A percentile compares a stretch with the other conserved stretches of the same genome.
Conservation (phyloP, 2,329 filamentous ascomycete species). For the Fusarium sp. region DNA sequence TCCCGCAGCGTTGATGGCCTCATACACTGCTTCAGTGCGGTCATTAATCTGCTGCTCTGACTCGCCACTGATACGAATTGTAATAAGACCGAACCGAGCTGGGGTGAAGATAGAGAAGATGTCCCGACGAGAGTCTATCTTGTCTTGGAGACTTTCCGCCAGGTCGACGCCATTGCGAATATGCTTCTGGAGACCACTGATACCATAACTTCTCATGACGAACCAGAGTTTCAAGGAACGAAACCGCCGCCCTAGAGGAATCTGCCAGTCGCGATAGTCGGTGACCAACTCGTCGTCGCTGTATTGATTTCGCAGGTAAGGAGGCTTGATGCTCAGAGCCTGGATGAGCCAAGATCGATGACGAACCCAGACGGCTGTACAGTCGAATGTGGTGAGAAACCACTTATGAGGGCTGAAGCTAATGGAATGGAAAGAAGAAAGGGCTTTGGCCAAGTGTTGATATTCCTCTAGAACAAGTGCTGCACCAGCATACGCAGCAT, state of each 20-base stretch:
- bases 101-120: conserved; percentile 79
- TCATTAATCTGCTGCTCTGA: conserved; percentile 66
- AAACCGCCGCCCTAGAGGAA: conserved; percentile 89
- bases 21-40: conserved; percentile 78
- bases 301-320: conserved; percentile 83
- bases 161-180: conserved; percentile 74
- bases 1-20: conserved; percentile 75
- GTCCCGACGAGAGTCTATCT: conserved; percentile 68
- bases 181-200: conserved; percentile 77
- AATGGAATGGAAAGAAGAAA: conserved; percentile 83
- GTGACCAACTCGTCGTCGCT: conserved; percentile 86
- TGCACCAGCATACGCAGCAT: conserved; percentile 91
- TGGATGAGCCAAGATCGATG: conserved; percentile 79
- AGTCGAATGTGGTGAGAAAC: conserved; percentile 93
- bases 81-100: conserved; percentile 81
- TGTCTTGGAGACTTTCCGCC: conserved; percentile 74
- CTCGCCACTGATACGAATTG: conserved; percentile 68
- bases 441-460: conserved; percentile 70
- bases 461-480: conserved; percentile 85
- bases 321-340: conserved; percentile 79
- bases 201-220: conserved; percentile 83
- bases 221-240: conserved; percentile 95
- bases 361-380: conserved; percentile 81
- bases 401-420: conserved; percentile 98
- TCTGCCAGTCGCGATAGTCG: conserved; percentile 97